Conservation (phyloP, 1,284 basidiomycete species). For the Pseudozyma flocculosa region DNA sequence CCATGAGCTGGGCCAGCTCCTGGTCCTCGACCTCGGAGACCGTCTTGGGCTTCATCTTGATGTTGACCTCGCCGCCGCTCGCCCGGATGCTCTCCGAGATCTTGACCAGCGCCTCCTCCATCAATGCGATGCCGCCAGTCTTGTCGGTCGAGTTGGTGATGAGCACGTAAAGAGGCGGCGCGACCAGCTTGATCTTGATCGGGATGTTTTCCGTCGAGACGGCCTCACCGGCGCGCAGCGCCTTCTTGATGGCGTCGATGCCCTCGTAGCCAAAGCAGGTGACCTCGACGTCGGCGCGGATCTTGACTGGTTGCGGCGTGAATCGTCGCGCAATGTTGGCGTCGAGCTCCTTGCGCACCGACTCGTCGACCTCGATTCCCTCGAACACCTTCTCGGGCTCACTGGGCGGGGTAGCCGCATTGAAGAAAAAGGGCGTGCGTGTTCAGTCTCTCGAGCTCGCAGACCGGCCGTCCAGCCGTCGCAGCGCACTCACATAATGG, state of each 20-base stretch:
- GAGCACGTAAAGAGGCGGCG: conserved; percentile 92
- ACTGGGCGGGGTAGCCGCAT: conserved; percentile 60
- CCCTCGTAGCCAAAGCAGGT: conserved; percentile 95
- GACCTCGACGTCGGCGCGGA: conserved; percentile 95
- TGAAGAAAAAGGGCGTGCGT: background rate
- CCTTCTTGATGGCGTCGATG: conserved; percentile 96
- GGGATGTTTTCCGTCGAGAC: conserved; percentile 86
- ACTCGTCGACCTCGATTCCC: conserved; percentile 65
- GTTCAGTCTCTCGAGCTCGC: no score
- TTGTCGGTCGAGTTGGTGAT: conserved; percentile 97
- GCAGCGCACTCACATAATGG: conserved; percentile 82
- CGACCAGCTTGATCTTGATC: conserved; percentile 95
- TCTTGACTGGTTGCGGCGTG: conserved; percentile 97
- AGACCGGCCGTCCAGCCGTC: no score
- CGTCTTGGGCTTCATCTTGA: conserved; percentile 83
- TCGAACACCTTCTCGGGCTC: conserved; percentile 84
- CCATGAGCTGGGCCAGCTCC: conserved; percentile 58
- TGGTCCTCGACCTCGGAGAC: conserved; percentile 57
- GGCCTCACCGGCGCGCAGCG: conserved; percentile 81
- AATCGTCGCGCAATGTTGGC: conserved; percentile 89
- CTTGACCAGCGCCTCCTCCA: conserved; percentile 88
- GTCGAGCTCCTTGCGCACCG: conserved; percentile 72
- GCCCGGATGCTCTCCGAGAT: conserved; percentile 86
- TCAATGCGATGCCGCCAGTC: conserved; percentile 84
- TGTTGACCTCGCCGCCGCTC: conserved; percentile 70